phyloP scores from a whole-genome alignment of 257 asterid genomes.

The Rehmannia glutinosa region DNA sequence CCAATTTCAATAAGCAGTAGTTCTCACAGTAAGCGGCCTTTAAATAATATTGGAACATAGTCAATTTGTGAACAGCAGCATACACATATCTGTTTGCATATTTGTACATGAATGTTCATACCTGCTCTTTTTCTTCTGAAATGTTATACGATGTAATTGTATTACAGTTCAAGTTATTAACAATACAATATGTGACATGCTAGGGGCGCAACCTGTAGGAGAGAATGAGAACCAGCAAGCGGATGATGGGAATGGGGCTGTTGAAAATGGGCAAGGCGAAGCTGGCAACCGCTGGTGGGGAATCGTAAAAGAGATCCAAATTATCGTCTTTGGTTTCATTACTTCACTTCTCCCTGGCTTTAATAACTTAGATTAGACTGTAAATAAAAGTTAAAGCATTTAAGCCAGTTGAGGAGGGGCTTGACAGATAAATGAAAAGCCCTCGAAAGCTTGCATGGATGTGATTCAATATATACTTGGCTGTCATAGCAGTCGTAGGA shows the following conservation, averaged over 20 bases:
- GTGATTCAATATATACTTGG: background rate
- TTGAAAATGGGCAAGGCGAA: constrained; percentile 37
- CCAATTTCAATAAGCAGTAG: no score
- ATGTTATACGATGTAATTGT: background rate
- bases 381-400: background rate
- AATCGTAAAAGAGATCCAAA: constrained; percentile 66
- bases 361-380: constrained; percentile 55
- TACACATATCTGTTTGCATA: background rate
- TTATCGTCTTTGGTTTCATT: constrained; percentile 77
- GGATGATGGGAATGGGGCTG: constrained; percentile 32
- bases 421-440: background rate
- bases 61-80: background rate
- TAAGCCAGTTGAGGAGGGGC: background rate
- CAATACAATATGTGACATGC: background rate
- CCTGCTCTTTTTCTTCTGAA: background rate
- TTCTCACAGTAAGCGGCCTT: no score
- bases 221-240: constrained; percentile 42
- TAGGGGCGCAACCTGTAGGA: constrained; percentile 47
- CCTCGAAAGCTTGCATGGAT: background rate
- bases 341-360: constrained; percentile 87
- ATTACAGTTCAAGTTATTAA: background rate
- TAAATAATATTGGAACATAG: no score
- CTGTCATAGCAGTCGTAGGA: background rate
- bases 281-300: constrained; percentile 64
- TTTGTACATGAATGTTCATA: background rate